These are phyloP conservation scores for Trapa bicornis DNA, from an alignment of 345 rosid species.

Conservation along the genomic window DNA sequence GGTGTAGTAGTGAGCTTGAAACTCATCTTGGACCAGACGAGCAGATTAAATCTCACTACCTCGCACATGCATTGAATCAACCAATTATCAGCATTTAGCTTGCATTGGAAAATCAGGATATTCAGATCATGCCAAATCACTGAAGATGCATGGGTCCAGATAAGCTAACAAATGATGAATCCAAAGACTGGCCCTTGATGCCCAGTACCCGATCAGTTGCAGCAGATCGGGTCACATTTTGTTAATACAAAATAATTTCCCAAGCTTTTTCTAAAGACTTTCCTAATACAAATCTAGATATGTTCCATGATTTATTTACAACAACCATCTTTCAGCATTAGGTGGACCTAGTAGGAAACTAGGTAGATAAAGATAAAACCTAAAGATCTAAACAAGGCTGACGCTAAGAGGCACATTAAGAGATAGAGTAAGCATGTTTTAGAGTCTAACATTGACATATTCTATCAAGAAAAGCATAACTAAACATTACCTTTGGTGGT, in stretches of 20 bases:
- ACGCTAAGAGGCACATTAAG: not conserved
- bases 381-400: not conserved
- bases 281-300: not conserved
- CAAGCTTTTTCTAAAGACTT: not conserved
- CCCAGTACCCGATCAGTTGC: no score
- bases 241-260: not conserved
- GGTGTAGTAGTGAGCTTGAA: no score
- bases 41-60: no score
- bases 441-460: not conserved
- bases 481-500: conserved; percentile 63
- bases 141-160: not conserved
- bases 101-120: no score
- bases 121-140: no score
- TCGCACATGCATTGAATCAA: no score
- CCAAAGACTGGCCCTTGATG: no score
- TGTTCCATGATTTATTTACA: not conserved
- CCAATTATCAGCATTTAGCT: no score
- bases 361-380: not conserved
- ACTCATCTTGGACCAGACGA: no score
- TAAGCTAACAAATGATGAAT: not conserved
- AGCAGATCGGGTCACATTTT: no score
- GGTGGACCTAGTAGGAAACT: not conserved
- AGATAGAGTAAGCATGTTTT: not conserved
- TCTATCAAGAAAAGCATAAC: not conserved
- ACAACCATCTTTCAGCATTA: not conserved